Conservation (phyloP, 805 yeast species). For the Schizosaccharomyces cryophilus region DNA sequence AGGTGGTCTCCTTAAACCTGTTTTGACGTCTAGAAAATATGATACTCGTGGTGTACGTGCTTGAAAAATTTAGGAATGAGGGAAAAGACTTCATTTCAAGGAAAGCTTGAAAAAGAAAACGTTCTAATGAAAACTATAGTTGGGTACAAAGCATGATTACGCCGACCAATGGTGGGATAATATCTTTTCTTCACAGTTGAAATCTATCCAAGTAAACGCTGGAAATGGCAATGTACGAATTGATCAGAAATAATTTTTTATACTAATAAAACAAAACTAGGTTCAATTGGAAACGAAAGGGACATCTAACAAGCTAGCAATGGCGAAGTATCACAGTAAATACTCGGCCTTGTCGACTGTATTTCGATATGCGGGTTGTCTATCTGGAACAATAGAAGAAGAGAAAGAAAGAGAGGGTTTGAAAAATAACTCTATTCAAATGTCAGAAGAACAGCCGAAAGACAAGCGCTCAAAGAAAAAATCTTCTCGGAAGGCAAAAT, state of each 20-base stretch:
- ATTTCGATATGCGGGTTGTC: background rate
- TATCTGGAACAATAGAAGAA: background rate
- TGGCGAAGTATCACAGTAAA: background rate
- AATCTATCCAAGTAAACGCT: background rate
- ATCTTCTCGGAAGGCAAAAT: background rate
- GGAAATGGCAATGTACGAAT: background rate
- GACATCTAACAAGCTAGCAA: background rate
- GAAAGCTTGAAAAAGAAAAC: background rate
- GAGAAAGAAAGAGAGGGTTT: background rate
- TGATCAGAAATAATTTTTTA: background rate
- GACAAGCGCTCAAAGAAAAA: background rate
- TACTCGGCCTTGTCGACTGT: background rate
- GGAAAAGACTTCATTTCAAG: background rate
- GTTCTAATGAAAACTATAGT: background rate
- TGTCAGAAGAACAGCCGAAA: background rate
- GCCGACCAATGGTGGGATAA: constrained; percentile 3
- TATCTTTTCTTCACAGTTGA: background rate
- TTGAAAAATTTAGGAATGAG: background rate
- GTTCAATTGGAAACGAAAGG: background rate
- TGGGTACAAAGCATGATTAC: background rate
- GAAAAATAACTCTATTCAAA: background rate
- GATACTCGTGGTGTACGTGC: constrained; percentile 2
- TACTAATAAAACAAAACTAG: background rate
- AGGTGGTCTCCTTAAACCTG: constrained; percentile 1
- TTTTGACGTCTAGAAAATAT: constrained; percentile 2